Evolutionary conservation across 306 rosid species (phyloP).

Genomic region (Fagus sylvatica): DNA sequence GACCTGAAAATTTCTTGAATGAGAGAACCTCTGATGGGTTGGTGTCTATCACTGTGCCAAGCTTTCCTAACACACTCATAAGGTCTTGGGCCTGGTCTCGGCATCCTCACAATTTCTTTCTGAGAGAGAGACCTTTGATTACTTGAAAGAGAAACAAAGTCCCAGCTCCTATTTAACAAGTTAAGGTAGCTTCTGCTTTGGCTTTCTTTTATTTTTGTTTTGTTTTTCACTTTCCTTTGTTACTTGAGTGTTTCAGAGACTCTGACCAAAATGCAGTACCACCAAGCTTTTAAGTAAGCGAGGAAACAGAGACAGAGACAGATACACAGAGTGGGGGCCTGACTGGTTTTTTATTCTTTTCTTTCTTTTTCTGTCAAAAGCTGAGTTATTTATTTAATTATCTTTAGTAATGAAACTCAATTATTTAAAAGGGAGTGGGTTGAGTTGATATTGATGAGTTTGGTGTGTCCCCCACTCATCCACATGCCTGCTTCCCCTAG

Average conservation of each 20-base stretch:
- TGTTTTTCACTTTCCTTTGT: background rate
- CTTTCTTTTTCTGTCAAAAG: constrained; percentile 1
- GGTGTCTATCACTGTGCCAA: constrained; percentile 86
- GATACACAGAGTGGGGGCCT: background rate
- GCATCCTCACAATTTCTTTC: constrained; percentile 42
- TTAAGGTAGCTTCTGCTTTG: background rate
- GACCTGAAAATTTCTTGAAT: constrained; percentile 88
- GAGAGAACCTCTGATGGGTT: constrained; percentile 78
- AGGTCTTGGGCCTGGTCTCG: constrained; percentile 69
- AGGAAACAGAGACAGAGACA: background rate
- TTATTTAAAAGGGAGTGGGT: constrained; percentile 34
- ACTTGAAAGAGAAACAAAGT: constrained; percentile 20
- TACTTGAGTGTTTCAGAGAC: constrained; percentile 1
- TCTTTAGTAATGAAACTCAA: constrained; percentile 25
- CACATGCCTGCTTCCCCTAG: constrained; percentile 73
- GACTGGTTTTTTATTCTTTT: background rate
- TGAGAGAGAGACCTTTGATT: constrained; percentile 16
- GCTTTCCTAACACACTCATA: constrained; percentile 78
- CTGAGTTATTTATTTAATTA: background rate
- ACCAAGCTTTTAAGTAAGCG: constrained; percentile 14
- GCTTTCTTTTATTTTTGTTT: background rate
- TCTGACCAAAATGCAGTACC: constrained; percentile 40
- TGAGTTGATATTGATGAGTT: constrained; percentile 27
- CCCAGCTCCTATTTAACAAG: background rate
- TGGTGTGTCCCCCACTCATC: constrained; percentile 74